Conservation (phyloP, 495 filamentous ascomycete species). For the Elaphomyces granulatus region DNA sequence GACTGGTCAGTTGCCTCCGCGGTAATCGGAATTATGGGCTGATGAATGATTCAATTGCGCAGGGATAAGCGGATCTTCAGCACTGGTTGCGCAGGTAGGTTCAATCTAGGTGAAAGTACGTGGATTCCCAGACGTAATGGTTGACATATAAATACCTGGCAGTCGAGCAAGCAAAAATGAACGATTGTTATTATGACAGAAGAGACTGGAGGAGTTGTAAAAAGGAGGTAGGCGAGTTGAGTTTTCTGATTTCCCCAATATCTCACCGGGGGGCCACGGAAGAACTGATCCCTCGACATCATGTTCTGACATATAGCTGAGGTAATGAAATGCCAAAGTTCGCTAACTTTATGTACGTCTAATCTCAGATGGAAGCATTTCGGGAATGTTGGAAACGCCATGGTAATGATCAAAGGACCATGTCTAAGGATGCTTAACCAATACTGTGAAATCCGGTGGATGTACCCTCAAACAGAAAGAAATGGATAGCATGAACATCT, state of each 20-base stretch:
- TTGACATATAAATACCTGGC: no score
- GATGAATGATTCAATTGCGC: constrained; percentile 3
- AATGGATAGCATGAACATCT: no score
- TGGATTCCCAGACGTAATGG: no score
- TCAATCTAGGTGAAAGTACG: no score
- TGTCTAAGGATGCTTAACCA: constrained; percentile 49
- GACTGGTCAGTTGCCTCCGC: constrained; percentile 67
- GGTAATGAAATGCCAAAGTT: no score
- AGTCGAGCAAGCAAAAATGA: constrained; percentile 86
- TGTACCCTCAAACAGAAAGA: no score
- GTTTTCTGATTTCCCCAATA: no score
- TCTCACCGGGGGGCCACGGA: no score
- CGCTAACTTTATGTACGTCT: background rate
- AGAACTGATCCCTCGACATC: background rate
- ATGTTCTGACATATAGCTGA: background rate
- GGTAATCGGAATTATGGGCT: no score
- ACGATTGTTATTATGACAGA: constrained; percentile 89
- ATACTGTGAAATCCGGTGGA: no score
- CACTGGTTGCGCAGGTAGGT: constrained; percentile 79
- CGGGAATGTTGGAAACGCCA: constrained; percentile 85
- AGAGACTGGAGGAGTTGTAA: constrained; percentile 92
- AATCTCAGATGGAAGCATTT: constrained; percentile 74
- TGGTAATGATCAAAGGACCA: constrained; percentile 73
- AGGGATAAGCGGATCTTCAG: constrained; percentile 97
- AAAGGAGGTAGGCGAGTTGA: constrained; percentile 73